Conservation (phyloP, 2,329 filamentous ascomycete genomes). For the Pyrenophora seminiperda region DNA sequence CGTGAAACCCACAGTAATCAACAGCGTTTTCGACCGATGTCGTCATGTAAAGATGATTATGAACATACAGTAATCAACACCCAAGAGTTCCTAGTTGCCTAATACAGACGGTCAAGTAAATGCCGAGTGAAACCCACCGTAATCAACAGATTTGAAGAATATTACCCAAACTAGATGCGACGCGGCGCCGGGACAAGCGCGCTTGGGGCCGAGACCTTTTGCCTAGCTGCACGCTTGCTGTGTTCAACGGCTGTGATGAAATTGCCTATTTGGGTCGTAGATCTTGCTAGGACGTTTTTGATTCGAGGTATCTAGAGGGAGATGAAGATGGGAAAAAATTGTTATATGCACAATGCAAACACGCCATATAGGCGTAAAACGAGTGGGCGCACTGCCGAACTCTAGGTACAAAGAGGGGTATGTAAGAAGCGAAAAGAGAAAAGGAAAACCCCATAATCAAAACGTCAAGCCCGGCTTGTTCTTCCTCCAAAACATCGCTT, state of each 20-base stretch:
- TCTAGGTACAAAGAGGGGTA: constrained; percentile 18
- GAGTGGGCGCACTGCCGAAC: constrained; percentile 15
- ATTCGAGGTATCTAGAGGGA: not conserved
- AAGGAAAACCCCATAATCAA: not conserved
- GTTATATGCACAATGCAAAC: not conserved
- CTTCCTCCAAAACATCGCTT: constrained; percentile 41
- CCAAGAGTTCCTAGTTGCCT: not conserved
- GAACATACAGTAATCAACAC: not conserved
- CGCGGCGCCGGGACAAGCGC: not conserved
- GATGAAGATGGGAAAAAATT: too few relatives aligned
- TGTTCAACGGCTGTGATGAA: too few relatives aligned
- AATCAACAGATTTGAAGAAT: not conserved
- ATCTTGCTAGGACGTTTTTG: not conserved
- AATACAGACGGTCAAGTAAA: not conserved
- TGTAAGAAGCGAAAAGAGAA: not conserved
- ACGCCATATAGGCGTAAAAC: not conserved
- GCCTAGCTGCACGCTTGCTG: too few relatives aligned
- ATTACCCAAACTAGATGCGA: not conserved
- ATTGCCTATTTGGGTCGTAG: not conserved
- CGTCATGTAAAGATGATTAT: not conserved
- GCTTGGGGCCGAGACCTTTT: too few relatives aligned
- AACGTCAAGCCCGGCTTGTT: constrained; percentile 18
- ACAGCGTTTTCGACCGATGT: not conserved
- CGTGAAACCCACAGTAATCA: not conserved
- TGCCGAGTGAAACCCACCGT: not conserved